Evolutionary conservation across 805 yeast genomes (phyloP), one percentile per base, ranked within the genome.

Genomic region (Barnettozyma wickerhamii): DNA sequence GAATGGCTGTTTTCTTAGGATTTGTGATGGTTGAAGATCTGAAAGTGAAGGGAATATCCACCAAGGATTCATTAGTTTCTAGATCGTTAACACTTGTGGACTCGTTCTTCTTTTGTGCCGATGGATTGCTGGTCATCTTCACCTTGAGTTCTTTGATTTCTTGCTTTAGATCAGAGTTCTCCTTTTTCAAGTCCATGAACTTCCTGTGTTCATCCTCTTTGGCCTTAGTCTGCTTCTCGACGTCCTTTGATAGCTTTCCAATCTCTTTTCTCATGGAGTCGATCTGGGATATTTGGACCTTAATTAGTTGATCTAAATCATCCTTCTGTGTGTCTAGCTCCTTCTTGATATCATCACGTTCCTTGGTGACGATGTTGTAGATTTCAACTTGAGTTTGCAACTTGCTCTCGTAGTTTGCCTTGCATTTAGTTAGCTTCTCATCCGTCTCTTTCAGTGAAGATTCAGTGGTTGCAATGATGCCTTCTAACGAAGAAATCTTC

Each of bases 351-450:
- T 42, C 52, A 52, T 48, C 64, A 56, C 33, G 59, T 33, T 52
- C 64, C 56, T 44, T 50, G 6, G 47, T 43, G 1, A 63, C 48
- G 14, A 64, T 51, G 19, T 56, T 56, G 28, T 58, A 48, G 4
- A 66, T 54, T 19, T 64, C 66, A 15, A 49, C 50, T 45, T 66
- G 70, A 1, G 67, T 59, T 17, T 59, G 52, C 15, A 67, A 31
- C 45, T 66, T 64, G 33, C 60, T 57, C 19, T 67, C 66, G 34
- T 53, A 62, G n/a, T 50, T 54, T 4, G 56, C 48, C 29, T 53
- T 50, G 7, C 41, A 48, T 40, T 43, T 54, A 31, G 38, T 35
- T 26, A 36, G 42, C 48, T 37, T 51, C 32, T 35, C 54, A 10
- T 44, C 56, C 9, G 42, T 18, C 2, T 27, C 10, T 26, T 48